Evolutionary conservation across 257 asterid genomes (phyloP).

Genomic region (Solanum clarkiae): DNA sequence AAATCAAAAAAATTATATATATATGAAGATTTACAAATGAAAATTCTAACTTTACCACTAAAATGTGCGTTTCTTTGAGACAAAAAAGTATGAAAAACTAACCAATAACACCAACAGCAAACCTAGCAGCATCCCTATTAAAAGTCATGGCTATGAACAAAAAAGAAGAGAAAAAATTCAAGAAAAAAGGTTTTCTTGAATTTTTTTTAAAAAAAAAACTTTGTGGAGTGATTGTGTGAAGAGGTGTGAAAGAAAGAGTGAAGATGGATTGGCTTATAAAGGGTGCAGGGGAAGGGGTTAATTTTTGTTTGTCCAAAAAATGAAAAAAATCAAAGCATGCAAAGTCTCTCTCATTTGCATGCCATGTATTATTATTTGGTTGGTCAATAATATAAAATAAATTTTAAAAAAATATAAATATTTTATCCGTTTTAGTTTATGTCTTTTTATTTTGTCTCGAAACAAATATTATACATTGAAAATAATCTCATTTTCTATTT

Average conservation of each 20-base stretch:
- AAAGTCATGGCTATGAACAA: slow-evolving; percentile 18
- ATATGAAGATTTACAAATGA: fast-evolving
- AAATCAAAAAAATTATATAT: neutral
- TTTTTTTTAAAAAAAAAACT: neutral
- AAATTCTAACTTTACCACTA: fast-evolving
- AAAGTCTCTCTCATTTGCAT: slow-evolving; percentile 9
- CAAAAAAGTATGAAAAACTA: neutral
- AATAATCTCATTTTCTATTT: neutral
- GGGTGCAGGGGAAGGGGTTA: slow-evolving; percentile 10
- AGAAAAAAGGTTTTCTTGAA: neutral
- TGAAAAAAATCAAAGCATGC: neutral
- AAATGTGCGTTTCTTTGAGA: neutral
- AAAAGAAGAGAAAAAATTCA: neutral
- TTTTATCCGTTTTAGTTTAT: neutral
- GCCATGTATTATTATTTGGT: slow-evolving; percentile 40
- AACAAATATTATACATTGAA: neutral
- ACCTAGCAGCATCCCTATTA: slow-evolving; percentile 30
- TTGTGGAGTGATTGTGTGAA: neutral
- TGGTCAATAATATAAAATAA: neutral
- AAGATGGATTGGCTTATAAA: slow-evolving; percentile 13
- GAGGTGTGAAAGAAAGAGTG: neutral
- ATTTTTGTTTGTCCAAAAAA: slow-evolving; percentile 5
- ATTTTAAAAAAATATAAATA: no score
- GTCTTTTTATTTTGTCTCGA: neutral
- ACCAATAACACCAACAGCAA: slow-evolving; percentile 61